Evolutionary conservation across 805 yeast species (phyloP), one percentile per base, ranked within the genome.

Genomic region (Diddensiella santjacobensis): DNA sequence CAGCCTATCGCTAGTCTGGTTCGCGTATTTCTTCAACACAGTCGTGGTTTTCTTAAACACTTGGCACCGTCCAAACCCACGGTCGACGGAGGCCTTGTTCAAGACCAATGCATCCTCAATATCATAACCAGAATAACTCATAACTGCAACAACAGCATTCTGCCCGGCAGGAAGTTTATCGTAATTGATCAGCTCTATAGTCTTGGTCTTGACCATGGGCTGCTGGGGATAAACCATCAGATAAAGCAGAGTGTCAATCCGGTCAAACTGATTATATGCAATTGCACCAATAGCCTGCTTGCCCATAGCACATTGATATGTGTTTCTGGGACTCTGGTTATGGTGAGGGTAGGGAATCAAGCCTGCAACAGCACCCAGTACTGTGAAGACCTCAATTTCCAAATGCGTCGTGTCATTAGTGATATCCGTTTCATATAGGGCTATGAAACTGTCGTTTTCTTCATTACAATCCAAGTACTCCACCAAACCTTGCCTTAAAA

Each of bases 61-160:
- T 70, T 93, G 99, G 72, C 99, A 93, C 58, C 99, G 82, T 37
- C 99, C 99, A 66, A 88, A 93, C 1, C 99, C 99, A 64, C 99
- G 79, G 63, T 93, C 99, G 48, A 93, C 76, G 0, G 96, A 87
- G 0, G 98, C 74, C 67, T 91, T 93, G 70, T 93, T 93, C 58
- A 93, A 80, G 62, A 93, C 93, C 98, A 93, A 91, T 65, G 99
- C 99, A 70, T 93, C 99, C 72, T 93, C 99, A 98, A 93, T 93
- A 86, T 93, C 99, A 65, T 93, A 93, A 55, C 99, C 99, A 0
- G 98, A 91, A 63, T 93, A 93, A 4, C 96, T 88, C 99, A 93
- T 93, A 33, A 93, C 99, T 1, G 99, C 99, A 49, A 93, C 99
- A 0, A 96, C 87, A 6, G 99, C 99, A 66, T 93, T 93, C 69